Evolutionary conservation across 2,329 filamentous ascomycete species (phyloP), one percentile per base, ranked within the genome.

Genomic region (Alternaria gansuensis): DNA sequence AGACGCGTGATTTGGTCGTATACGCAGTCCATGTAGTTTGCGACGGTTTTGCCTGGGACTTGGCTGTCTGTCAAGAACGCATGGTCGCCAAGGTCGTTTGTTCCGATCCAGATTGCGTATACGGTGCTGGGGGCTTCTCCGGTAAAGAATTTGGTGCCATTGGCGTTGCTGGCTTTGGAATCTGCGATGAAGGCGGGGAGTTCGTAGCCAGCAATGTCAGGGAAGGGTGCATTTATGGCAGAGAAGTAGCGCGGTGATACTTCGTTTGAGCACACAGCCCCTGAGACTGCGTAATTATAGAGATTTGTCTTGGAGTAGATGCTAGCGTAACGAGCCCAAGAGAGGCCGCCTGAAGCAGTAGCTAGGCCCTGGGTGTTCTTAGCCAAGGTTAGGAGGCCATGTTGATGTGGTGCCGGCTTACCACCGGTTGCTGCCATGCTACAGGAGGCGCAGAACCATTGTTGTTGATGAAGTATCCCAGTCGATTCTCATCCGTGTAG

Each of bases 41-140:
- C 79, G 5, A 93, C 82, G 2, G 85, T 88, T 24, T 86, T 87
- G 11, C 83, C 84, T 0, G 79, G 67, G 4, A 83, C 75, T 71
- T 92, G 88, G 24, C 81, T 82, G 70, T 92, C 88, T 4, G 83
- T 86, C 31, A 93, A 74, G 70, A 93, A 89, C 8, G 84, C 88
- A 51, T 82, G 77, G 56, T 81, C 82, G 23, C 90, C 90, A 9
- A 94, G 80, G 69, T 95, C 91, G 71, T 94, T 94, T 24, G 90
- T 93, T 3, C 91, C 91, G 67, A 93, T 92, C 89, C 89, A 93
- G 50, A 93, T 84, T 1, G 87, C 83, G 69, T 92, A 93, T 2
- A 91, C 87, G 0, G 90, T 91, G 62, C 88, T 87, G 29, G 84
- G 77, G 2, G 82, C 67, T 2, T 80, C 82, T 44, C 80, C 78